Percentiles rank a stretch among this genome's conserved stretches.
Conservation (phyloP, 1,139 yeast genomes). For the Candida gigantensis region DNA sequence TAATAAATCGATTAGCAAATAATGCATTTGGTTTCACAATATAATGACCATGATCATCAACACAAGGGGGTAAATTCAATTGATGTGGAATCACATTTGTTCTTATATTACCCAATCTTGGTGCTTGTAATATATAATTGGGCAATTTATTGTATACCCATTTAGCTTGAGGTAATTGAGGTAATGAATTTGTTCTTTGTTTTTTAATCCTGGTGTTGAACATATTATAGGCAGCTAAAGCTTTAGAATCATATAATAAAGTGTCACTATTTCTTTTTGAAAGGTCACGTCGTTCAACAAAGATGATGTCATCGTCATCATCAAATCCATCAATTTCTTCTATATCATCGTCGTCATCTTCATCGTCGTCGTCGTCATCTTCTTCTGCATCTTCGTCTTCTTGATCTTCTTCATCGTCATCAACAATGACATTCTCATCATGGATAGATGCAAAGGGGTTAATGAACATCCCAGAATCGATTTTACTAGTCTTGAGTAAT, state of each 20-base stretch:
- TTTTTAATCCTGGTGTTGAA: conserved; percentile 47
- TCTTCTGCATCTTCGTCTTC: conserved; percentile 8
- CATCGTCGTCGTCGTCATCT: neutral
- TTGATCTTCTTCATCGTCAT: conserved; percentile 5
- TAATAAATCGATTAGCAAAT: conserved; percentile 69
- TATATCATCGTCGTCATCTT: conserved; percentile 18
- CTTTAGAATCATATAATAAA: conserved; percentile 39
- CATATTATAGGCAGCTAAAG: conserved; percentile 47
- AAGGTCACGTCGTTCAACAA: conserved; percentile 35
- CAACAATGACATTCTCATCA: conserved; percentile 10
- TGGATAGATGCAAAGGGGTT: conserved; percentile 14
- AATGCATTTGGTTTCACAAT: conserved; percentile 59
- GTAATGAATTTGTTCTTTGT: conserved; percentile 68
- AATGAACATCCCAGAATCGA: conserved; percentile 5
- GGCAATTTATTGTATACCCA: conserved; percentile 46
- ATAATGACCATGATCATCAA: conserved; percentile 85
- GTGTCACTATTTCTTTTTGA: conserved; percentile 40
- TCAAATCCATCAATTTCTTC: conserved; percentile 14
- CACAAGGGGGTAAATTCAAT: conserved; percentile 49
- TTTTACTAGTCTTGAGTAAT: conserved; percentile 6
- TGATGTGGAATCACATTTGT: conserved; percentile 44
- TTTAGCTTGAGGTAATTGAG: conserved; percentile 63
- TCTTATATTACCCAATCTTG: conserved; percentile 46
- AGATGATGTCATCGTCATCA: conserved; percentile 35
- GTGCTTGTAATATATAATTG: conserved; percentile 39